Evolutionary conservation across 1,284 basidiomycete species (phyloP).

Genomic region (Leccinum fuscescens): DNA sequence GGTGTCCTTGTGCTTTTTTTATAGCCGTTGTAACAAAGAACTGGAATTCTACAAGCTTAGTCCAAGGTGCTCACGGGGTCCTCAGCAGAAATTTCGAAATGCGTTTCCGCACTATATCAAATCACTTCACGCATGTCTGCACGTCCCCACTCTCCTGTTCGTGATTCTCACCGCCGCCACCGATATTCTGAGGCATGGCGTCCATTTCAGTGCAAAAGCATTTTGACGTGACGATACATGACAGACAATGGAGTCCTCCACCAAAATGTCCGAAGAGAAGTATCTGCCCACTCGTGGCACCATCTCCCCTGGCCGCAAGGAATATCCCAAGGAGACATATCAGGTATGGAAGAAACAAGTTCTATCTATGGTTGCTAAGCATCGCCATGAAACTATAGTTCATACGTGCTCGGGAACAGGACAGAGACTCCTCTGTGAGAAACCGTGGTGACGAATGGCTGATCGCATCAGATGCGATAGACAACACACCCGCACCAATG

Average conservation of each 20-base stretch:
- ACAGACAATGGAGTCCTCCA: not conserved
- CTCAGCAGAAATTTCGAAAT: not conserved
- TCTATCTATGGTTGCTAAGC: not conserved
- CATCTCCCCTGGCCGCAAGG: no score
- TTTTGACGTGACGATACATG: no score
- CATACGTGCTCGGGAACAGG: not conserved
- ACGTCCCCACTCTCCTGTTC: not conserved
- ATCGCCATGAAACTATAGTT: not conserved
- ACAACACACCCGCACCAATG: not conserved
- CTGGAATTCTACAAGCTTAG: no score
- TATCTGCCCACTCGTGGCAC: no score
- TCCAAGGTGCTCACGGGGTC: no score
- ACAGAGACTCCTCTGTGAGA: not conserved
- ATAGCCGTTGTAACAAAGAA: no score
- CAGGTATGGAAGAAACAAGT: not conserved
- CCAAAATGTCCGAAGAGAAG: no score
- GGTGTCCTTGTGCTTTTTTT: conserved; percentile 1
- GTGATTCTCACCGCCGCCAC: not conserved
- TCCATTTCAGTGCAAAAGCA: not conserved
- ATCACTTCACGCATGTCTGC: conserved; percentile 4
- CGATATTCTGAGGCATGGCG: conserved; percentile 6
- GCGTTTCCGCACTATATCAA: not conserved
- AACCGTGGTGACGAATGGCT: not conserved
- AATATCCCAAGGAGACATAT: no score
- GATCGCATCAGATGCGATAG: not conserved